Evolutionary conservation across 1,284 basidiomycete genomes (phyloP).

Genomic region (Apiotrichum akiyoshidainum): DNA sequence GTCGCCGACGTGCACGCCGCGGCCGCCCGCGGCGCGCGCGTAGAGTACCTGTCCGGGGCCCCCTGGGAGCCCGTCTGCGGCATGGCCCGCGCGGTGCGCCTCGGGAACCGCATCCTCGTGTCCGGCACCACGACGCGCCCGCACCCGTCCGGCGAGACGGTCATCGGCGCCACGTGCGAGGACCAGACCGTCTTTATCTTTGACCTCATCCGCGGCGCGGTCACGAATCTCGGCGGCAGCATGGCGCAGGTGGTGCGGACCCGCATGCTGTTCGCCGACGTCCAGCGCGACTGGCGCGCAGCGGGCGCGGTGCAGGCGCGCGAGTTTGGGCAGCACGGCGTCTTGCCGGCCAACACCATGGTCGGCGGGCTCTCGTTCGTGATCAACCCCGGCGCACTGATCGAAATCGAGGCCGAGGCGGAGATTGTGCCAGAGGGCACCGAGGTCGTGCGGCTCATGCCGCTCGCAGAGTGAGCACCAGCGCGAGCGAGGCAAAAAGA

Average conservation of each 20-base stretch:
- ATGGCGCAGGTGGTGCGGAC: conserved; percentile 21
- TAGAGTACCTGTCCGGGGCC: conserved; percentile 9
- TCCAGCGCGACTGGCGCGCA: conserved; percentile 11
- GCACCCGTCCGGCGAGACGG: conserved; percentile 2
- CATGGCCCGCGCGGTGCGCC: conserved; percentile 12
- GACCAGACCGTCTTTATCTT: conserved; percentile 17
- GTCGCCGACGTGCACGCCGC: conserved; percentile 5
- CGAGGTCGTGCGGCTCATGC: background rate
- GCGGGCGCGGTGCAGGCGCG: conserved; percentile 16
- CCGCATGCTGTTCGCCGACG: conserved; percentile 16
- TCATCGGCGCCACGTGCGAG: conserved; percentile 4
- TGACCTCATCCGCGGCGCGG: conserved; percentile 21
- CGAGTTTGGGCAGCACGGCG: conserved; percentile 12
- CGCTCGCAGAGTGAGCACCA: no score
- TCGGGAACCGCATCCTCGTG: conserved; percentile 8
- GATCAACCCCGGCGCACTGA: conserved; percentile 11
- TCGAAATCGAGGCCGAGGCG: conserved; percentile 26
- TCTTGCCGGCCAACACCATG: conserved; percentile 23
- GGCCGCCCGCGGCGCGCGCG: conserved; percentile 1
- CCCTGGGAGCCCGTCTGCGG: conserved; percentile 15
- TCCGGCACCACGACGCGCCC: conserved; percentile 17
- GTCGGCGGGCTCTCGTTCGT: conserved; percentile 14
- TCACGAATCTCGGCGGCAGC: conserved; percentile 12
- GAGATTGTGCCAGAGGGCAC: conserved; percentile 5
- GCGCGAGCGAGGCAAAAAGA: no score